phyloP scores from a whole-genome alignment of 2,329 filamentous ascomycete genomes.

The Westerdykella sp. region DNA sequence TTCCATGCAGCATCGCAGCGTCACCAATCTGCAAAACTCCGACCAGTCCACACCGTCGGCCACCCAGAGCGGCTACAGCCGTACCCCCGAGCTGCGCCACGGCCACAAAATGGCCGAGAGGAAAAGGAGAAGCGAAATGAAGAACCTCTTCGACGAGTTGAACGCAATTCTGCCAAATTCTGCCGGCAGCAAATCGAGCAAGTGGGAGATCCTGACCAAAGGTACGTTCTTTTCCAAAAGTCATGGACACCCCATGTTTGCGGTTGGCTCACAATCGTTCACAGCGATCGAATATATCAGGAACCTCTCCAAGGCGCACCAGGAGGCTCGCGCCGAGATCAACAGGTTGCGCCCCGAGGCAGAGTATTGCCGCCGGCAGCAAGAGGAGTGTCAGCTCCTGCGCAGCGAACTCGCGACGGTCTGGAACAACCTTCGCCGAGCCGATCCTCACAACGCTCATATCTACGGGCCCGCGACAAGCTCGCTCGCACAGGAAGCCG shows the following conservation, averaged over 20 bases:
- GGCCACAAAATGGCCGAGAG: slow-evolving; percentile 82
- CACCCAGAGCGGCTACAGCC: slow-evolving; percentile 60
- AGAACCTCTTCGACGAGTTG: slow-evolving; percentile 75
- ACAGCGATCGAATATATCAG: slow-evolving; percentile 48
- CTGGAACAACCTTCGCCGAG: slow-evolving; percentile 41
- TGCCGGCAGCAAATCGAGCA: slow-evolving; percentile 76
- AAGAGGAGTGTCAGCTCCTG: slow-evolving; percentile 44
- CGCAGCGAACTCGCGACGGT: slow-evolving; percentile 43
- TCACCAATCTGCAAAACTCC: slow-evolving; percentile 58
- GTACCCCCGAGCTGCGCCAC: slow-evolving; percentile 73
- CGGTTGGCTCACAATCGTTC: not conserved
- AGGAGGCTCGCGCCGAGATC: slow-evolving; percentile 36
- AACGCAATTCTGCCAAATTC: slow-evolving; percentile 74
- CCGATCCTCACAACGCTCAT: slow-evolving; percentile 43
- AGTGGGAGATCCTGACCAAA: slow-evolving; percentile 85
- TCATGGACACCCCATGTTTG: too few species aligned
- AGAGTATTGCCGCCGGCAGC: slow-evolving; percentile 39
- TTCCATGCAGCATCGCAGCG: slow-evolving; percentile 65
- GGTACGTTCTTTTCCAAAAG: slow-evolving; percentile 47
- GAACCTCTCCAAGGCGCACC: slow-evolving; percentile 34
- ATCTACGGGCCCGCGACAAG: slow-evolving; percentile 45
- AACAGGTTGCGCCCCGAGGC: slow-evolving; percentile 40
- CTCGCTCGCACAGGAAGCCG: slow-evolving; percentile 38
- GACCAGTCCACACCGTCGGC: slow-evolving; percentile 46
- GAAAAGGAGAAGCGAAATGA: slow-evolving; percentile 82